These are phyloP conservation scores for Pseudogymnoascus pannorum DNA, from an alignment of 2,329 filamentous ascomycete genomes.

Conservation along the genomic window DNA sequence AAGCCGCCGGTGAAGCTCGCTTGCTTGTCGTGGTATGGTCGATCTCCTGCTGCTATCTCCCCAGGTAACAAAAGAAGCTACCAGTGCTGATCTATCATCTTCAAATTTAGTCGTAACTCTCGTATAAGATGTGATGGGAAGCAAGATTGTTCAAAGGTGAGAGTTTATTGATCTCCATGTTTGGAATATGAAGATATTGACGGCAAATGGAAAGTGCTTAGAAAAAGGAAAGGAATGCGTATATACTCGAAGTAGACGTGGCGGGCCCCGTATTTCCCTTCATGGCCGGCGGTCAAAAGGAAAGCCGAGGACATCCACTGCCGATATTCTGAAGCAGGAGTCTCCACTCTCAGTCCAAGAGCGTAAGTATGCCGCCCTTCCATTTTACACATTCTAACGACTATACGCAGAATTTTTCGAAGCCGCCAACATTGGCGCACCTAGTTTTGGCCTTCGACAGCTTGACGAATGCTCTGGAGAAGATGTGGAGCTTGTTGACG, in stretches of 20 bases:
- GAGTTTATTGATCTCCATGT: constrained; percentile 15
- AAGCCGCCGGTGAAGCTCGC: constrained; percentile 43
- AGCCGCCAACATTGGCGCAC: constrained; percentile 35
- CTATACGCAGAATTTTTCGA: constrained; percentile 7
- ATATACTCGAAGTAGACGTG: constrained; percentile 25
- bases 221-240: constrained; percentile 24
- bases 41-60: not conserved
- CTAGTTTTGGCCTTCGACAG: constrained; percentile 41
- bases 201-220: constrained; percentile 20
- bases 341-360: constrained; percentile 17
- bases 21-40: constrained; percentile 42
- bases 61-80: not conserved
- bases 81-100: constrained; percentile 11
- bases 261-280: constrained; percentile 23
- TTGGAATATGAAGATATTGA: constrained; percentile 13
- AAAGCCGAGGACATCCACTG: not conserved
- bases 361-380: constrained; percentile 14
- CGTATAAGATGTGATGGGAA: constrained; percentile 42
- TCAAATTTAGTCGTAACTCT: constrained; percentile 34
- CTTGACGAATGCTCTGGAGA: constrained; percentile 39
- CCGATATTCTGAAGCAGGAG: constrained; percentile 18
- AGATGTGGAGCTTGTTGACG: constrained; percentile 34
- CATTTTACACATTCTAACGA: constrained; percentile 17
- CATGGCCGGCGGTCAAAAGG: constrained; percentile 10
- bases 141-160: constrained; percentile 37